Evolutionary conservation across 202 grass and related monocot genomes (phyloP).

Genomic region (Musa balbisiana): DNA sequence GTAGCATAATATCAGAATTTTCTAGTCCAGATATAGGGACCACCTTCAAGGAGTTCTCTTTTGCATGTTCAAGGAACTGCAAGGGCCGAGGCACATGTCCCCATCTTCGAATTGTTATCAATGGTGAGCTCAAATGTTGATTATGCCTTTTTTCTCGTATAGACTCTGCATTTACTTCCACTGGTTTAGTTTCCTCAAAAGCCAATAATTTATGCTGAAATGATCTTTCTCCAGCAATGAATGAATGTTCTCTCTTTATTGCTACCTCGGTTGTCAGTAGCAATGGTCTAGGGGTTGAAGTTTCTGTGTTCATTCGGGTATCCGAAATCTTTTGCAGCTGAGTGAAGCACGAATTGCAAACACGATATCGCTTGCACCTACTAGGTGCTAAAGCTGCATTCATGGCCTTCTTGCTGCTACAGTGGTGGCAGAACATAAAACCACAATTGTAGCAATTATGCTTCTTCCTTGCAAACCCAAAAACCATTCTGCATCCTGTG

Average conservation of each 20-base stretch:
- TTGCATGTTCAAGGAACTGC: constrained; percentile 47
- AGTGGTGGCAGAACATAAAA: constrained; percentile 65
- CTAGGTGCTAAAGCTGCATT: constrained; percentile 65
- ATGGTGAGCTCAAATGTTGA: background rate
- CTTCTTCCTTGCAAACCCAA: constrained; percentile 80
- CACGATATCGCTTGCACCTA: constrained; percentile 55
- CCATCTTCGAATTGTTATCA: constrained; percentile 38
- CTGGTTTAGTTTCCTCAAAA: background rate
- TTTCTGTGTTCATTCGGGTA: constrained; percentile 12
- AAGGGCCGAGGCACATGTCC: constrained; percentile 66
- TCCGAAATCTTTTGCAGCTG: constrained; percentile 45
- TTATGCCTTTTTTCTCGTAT: background rate
- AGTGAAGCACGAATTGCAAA: constrained; percentile 56
- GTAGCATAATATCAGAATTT: background rate
- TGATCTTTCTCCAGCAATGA: background rate
- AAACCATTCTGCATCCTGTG: constrained; percentile 58
- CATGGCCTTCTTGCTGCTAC: constrained; percentile 57
- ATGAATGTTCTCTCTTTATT: constrained; percentile 17
- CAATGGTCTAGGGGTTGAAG: constrained; percentile 20
- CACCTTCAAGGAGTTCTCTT: constrained; percentile 30
- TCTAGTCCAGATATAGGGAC: constrained; percentile 27
- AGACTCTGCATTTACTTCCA: background rate
- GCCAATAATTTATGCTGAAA: background rate
- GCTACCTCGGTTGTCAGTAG: constrained; percentile 7
- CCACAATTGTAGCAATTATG: constrained; percentile 96